Conservation (phyloP, 805 yeast genomes). For the Ascoidea asiatica region DNA sequence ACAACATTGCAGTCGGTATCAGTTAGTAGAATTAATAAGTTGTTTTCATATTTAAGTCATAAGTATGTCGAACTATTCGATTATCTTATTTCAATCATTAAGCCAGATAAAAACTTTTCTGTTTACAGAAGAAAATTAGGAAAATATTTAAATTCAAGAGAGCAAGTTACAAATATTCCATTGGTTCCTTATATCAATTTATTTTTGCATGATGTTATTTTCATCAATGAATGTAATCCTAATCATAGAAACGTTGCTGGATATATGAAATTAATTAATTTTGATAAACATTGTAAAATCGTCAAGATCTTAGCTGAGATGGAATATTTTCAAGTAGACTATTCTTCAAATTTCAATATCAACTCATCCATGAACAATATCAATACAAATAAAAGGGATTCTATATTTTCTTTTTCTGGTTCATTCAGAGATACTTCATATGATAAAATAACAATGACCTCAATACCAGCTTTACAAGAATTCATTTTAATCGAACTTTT, state of each 20-base stretch:
- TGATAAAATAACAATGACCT: conserved; percentile 18
- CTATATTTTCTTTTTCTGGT: conserved; percentile 13
- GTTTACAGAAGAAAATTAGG: conserved; percentile 53
- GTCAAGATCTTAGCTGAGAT: conserved; percentile 54
- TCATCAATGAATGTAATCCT: conserved; percentile 72
- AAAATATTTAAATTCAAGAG: conserved; percentile 34
- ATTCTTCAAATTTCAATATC: conserved; percentile 12
- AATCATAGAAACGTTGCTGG: conserved; percentile 42
- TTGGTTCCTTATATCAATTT: conserved; percentile 67
- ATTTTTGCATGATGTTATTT: conserved; percentile 67
- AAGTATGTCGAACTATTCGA: conserved; percentile 52
- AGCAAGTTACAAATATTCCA: conserved; percentile 29
- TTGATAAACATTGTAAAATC: conserved; percentile 59
- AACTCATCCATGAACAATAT: conserved; percentile 6
- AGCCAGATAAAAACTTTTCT: conserved; percentile 61
- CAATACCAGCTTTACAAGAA: conserved; percentile 22
- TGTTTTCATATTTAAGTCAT: conserved; percentile 46
- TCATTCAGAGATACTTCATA: conserved; percentile 11
- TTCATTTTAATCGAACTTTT: conserved; percentile 1
- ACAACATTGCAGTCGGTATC: conserved; percentile 65
- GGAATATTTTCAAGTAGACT: conserved; percentile 55
- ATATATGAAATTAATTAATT: conserved; percentile 48
- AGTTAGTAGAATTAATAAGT: conserved; percentile 42
- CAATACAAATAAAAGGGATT: conserved; percentile 15
- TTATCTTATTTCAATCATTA: conserved; percentile 53